Conservation (phyloP, 306 rosid genomes). For the Purshia tridentata region DNA sequence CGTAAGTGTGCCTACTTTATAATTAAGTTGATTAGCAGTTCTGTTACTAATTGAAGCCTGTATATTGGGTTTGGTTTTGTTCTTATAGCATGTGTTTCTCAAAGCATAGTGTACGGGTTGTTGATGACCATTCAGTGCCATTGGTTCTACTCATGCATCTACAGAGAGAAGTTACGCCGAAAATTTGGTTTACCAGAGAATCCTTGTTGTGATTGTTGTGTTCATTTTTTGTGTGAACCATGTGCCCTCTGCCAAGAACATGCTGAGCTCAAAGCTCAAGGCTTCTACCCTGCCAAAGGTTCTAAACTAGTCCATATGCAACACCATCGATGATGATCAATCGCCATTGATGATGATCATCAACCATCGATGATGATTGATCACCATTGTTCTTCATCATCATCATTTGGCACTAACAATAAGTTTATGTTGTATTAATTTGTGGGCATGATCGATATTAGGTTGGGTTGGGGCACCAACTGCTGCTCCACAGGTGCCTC, state of each 20-base stretch:
- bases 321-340: neutral
- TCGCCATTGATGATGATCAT: too few relatives aligned
- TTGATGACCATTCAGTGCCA: conserved; percentile 8
- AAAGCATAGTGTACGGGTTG: neutral
- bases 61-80: too few relatives aligned
- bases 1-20: too few relatives aligned
- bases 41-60: too few relatives aligned
- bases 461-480: conserved; percentile 21
- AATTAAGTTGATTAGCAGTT: too few relatives aligned
- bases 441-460: neutral
- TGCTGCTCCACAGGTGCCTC: conserved; percentile 14
- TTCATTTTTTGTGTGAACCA: neutral
- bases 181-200: conserved; percentile 1
- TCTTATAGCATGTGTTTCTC: conserved; percentile 18
- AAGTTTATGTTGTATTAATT: neutral
- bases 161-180: neutral
- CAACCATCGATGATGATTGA: neutral
- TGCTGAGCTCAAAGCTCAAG: conserved; percentile 13
- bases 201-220: conserved; percentile 15
- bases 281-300: conserved; percentile 20
- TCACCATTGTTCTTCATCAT: neutral
- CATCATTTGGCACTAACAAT: neutral
- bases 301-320: neutral
- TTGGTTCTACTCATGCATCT: neutral
- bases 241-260: conserved; percentile 26